Base-by-base conservation (phyloP, 2,329 filamentous ascomycete species). In the Decorospora gaudefroyi region DNA sequence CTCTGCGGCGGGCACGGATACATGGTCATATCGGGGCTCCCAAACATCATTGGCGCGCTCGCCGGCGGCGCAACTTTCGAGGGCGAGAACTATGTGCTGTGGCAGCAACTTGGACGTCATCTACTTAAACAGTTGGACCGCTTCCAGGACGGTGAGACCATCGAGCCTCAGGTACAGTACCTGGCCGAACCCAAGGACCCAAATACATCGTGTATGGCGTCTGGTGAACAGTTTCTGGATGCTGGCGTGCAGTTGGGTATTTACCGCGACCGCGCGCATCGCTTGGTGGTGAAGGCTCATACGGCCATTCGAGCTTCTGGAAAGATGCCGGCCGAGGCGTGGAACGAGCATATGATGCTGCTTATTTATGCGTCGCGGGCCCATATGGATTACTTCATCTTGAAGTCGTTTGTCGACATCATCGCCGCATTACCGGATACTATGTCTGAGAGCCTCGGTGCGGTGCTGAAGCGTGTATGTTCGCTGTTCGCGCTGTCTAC, bases 401-500 rank as follows among this genome's bases (percentile, higher is more conserved):
- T 70, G 6, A 18, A 38, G 3, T 42, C 49, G 2, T 61, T 62
- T 30, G 49, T 56, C 11, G 13, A 37, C n/a, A 19, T 15, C 6
- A 31, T 46, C 27, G 12, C 13, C 1, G 16, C 17, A 12, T 12
- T 44, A n/a, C 17, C 34, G n/a, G 34, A 22, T 50, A 38, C 44
- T 15, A 49, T 27, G 16, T 62, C 25, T 41, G 42, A 28, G 6
- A 15, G 22, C 13, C 38, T 57, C 2, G 28, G 40, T 10, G 23
- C 26, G 4, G 28, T 51, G 2, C 31, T 55, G 17, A 57, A 54
- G 4, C 50, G 57, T 6, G 61, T 76, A 16, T 76, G 72, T 58
- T 70, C 70, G 2, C 65, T 78, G 3, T 77, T 76, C 46, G 69
- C 75, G 0, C 62, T 75, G 18, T 70, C 69, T 47, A 77, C 71